These are phyloP conservation scores for Leishmania arabica DNA, from an alignment of 208 protist genomes.

Conservation along the genomic window DNA sequence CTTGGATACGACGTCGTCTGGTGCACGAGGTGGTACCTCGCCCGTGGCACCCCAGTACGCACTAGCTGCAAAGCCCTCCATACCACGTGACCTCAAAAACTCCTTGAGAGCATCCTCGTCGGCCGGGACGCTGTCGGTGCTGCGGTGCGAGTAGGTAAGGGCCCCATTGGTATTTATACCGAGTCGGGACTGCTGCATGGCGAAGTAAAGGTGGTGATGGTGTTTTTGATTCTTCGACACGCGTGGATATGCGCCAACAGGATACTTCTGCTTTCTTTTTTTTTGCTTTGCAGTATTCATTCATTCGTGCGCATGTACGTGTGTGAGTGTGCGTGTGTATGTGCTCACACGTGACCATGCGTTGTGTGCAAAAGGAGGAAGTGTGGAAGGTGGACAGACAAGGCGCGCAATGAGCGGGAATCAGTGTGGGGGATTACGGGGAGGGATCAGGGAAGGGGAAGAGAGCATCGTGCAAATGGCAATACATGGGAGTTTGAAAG, in stretches of 20 bases:
- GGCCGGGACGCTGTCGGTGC: conserved; percentile 16
- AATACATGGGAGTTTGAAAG: not conserved
- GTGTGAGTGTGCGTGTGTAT: not conserved
- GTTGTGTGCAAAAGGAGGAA: not conserved
- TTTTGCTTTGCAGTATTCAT: not conserved
- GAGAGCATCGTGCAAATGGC: not conserved
- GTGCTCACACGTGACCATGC: not conserved
- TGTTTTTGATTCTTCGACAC: not conserved
- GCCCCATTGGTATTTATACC: conserved; percentile 36
- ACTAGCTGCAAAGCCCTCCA: conserved; percentile 77
- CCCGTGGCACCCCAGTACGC: conserved; percentile 85
- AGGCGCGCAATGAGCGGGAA: not conserved
- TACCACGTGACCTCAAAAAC: conserved; percentile 46
- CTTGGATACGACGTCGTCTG: conserved; percentile 60
- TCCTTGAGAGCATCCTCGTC: conserved; percentile 59
- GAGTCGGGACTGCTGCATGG: conserved; percentile 31
- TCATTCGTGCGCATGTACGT: not conserved
- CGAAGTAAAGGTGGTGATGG: not conserved
- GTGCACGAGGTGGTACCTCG: conserved; percentile 72
- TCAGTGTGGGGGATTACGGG: not conserved
- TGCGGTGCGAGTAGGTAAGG: conserved; percentile 43
- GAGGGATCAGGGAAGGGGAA: not conserved
- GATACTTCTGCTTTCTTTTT: not conserved
- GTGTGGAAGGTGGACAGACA: not conserved
- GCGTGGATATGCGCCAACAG: not conserved